Conservation (phyloP, 345 rosid genomes). For the Eucalyptus coolabah region DNA sequence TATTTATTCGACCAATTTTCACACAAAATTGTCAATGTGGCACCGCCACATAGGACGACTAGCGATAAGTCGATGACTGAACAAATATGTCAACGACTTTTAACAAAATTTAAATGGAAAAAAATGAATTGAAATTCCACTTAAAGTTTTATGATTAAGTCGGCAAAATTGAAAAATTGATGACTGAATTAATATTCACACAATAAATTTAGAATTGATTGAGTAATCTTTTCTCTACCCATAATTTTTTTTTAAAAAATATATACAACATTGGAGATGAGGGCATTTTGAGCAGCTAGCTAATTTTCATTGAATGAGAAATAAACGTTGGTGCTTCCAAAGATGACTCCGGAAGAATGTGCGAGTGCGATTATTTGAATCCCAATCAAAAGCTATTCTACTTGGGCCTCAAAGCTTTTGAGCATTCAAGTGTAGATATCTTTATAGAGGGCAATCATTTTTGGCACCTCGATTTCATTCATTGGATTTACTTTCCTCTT, state of each 20-base stretch:
- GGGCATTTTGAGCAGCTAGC: background rate
- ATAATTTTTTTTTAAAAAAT: too few relatives aligned
- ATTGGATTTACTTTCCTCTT: background rate
- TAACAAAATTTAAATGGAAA: background rate
- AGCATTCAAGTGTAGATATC: background rate
- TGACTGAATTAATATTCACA: fast-evolving
- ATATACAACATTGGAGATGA: background rate
- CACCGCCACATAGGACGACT: fast-evolving
- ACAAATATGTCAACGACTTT: fast-evolving
- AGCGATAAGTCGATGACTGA: fast-evolving
- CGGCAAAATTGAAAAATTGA: fast-evolving
- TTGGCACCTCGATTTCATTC: background rate
- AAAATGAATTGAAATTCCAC: fast-evolving
- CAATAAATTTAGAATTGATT: background rate
- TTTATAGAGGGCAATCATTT: background rate
- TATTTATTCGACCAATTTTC: background rate
- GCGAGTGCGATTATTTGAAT: background rate
- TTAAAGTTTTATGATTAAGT: background rate
- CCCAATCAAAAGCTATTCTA: background rate
- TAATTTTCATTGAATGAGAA: background rate
- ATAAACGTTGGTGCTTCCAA: background rate
- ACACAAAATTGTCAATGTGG: background rate
- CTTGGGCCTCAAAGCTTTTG: background rate
- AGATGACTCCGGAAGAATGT: background rate
- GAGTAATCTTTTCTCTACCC: background rate